phyloP scores from a whole-genome alignment of 1,284 basidiomycete genomes.

The Cronartium quercuum region DNA sequence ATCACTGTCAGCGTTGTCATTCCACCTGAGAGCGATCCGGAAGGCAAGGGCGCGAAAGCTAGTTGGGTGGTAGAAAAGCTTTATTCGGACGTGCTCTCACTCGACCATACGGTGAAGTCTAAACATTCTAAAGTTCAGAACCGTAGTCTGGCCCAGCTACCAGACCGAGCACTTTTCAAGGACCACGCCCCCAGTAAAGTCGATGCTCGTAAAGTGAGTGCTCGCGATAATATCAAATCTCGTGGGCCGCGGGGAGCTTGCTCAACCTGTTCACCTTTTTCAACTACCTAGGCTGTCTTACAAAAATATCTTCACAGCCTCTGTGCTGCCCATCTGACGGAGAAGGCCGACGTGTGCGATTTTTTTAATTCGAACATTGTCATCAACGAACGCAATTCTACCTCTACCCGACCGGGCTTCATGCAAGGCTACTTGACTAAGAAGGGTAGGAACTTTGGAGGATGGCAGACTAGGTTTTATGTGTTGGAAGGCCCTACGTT shows the following conservation, averaged over 20 bases:
- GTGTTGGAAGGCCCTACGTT: slow-evolving; percentile 71
- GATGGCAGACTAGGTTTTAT: slow-evolving; percentile 91
- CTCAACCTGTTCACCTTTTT: background rate
- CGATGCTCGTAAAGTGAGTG: slow-evolving; percentile 78
- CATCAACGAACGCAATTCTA: slow-evolving; percentile 60
- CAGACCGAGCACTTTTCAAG: slow-evolving; percentile 88
- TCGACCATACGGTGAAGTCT: slow-evolving; percentile 61
- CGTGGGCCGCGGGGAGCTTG: slow-evolving; percentile 34
- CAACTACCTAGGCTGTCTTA: slow-evolving; percentile 60
- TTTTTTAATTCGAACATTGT: slow-evolving; percentile 68
- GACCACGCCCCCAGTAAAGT: slow-evolving; percentile 94
- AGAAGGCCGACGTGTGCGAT: slow-evolving; percentile 80
- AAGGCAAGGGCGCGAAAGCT: slow-evolving; percentile 55
- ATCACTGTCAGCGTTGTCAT: slow-evolving; percentile 52
- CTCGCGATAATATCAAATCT: slow-evolving; percentile 39
- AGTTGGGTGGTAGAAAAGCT: slow-evolving; percentile 88
- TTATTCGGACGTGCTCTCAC: slow-evolving; percentile 77
- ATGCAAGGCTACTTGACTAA: slow-evolving; percentile 96
- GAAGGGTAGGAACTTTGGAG: slow-evolving; percentile 91
- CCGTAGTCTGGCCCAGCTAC: slow-evolving; percentile 66
- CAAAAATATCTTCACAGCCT: slow-evolving; percentile 84
- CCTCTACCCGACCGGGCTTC: slow-evolving; percentile 56
- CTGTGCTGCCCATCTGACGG: slow-evolving; percentile 68
- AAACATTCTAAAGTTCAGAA: slow-evolving; percentile 64
- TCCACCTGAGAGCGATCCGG: slow-evolving; percentile 51